Percentiles rank a stretch among this genome's conserved stretches.
Conservation (phyloP, 192 early-diverging fungal genomes). For the Backusella macrospora region DNA sequence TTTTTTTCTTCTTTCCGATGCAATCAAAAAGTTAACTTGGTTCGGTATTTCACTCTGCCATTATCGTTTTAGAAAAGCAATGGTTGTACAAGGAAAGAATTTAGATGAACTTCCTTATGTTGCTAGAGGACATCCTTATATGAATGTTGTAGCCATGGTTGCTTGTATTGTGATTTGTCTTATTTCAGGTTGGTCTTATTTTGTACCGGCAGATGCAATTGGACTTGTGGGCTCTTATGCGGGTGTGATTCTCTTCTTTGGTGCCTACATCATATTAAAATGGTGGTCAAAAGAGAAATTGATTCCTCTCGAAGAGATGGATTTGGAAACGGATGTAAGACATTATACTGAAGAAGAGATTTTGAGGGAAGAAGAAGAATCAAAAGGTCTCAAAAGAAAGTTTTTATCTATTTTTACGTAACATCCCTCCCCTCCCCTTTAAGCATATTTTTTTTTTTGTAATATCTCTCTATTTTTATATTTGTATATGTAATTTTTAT, state of each 20-base stretch:
- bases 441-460: too few species aligned
- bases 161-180: conserved; percentile 30
- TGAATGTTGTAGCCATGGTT: conserved; percentile 22
- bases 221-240: conserved; percentile 36
- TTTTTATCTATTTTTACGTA: conserved; percentile 29
- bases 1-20: background rate
- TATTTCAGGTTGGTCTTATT: conserved; percentile 40
- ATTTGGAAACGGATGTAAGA: conserved; percentile 29
- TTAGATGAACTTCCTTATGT: conserved; percentile 70
- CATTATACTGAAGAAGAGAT: conserved; percentile 3
- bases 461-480: too few species aligned
- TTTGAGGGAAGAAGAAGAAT: conserved; percentile 6
- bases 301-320: conserved; percentile 25
- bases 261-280: conserved; percentile 21
- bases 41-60: conserved; percentile 78
- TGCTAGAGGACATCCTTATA: conserved; percentile 50
- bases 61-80: conserved; percentile 80
- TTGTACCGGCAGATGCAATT: conserved; percentile 30
- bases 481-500: too few species aligned
- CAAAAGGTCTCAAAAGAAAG: conserved; percentile 8
- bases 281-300: conserved; percentile 34
- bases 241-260: conserved; percentile 25
- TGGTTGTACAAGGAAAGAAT: conserved; percentile 68
- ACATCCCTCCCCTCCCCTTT: background rate
- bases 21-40: conserved; percentile 60